A percentile compares a stretch with the other conserved stretches of the same genome.
Evolutionary conservation across 108 stramenopile genomes (phyloP).

Genomic region (Parmales sp.): DNA sequence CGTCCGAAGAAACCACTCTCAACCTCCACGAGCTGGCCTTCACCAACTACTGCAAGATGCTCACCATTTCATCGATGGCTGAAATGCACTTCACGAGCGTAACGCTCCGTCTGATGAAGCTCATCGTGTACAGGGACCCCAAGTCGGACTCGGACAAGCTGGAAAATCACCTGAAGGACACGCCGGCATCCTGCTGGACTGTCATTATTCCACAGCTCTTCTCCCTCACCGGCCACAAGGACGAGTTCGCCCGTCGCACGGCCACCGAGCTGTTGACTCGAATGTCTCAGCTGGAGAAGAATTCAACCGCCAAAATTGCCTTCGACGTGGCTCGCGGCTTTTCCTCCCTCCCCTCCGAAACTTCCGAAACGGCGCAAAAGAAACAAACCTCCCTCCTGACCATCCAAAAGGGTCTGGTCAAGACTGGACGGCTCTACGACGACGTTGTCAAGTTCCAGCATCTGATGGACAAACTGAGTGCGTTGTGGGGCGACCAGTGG

Average conservation of each 20-base stretch:
- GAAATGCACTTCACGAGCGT: neutral
- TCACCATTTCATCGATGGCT: neutral
- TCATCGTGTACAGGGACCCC: neutral
- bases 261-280: no score
- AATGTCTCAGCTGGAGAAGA: no score
- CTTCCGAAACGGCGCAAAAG: no score
- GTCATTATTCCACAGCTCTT: constrained; percentile 5
- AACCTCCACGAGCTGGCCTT: neutral
- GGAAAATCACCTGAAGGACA: neutral
- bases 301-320: no score
- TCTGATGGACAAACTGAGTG: no score
- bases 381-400: no score
- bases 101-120: neutral
- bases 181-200: neutral
- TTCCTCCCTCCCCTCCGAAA: no score
- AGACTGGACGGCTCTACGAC: no score
- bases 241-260: neutral
- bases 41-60: neutral
- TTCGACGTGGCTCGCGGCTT: no score
- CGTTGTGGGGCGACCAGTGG: no score
- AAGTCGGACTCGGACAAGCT: neutral
- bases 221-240: neutral
- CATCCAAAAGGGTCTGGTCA: no score
- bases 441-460: no score
- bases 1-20: neutral